phyloP scores from a whole-genome alignment of 257 asterid species.

The Sherardia arvensis region DNA sequence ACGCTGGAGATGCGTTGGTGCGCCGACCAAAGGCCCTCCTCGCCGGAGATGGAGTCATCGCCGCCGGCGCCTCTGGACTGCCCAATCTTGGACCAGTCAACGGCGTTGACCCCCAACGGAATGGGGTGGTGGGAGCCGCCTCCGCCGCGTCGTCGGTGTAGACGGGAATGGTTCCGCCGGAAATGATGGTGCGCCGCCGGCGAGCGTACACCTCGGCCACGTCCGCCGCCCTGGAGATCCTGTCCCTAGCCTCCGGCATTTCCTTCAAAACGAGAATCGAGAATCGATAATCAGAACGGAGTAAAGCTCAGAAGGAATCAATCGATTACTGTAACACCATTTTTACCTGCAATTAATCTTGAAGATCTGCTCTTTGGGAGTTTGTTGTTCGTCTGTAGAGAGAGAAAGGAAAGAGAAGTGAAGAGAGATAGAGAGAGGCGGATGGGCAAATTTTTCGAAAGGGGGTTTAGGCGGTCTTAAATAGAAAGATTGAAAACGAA shows the following conservation, averaged over 20 bases:
- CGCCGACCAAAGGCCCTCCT: conserved; percentile 28
- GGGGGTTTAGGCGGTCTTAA: conserved; percentile 45
- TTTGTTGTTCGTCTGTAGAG: background rate
- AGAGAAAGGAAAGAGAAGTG: background rate
- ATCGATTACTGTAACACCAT: background rate
- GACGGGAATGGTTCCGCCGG: conserved; percentile 12
- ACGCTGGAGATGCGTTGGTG: conserved; percentile 27
- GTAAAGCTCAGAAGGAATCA: background rate
- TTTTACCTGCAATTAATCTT: conserved; percentile 13
- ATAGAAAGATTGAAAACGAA: conserved; percentile 2
- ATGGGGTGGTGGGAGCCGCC: conserved; percentile 22
- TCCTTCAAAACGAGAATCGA: conserved; percentile 15
- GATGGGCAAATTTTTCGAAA: conserved; percentile 40
- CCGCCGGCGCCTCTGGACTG: conserved; percentile 24
- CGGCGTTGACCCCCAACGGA: conserved; percentile 31
- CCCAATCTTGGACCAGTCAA: conserved; percentile 32
- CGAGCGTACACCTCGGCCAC: conserved; percentile 21
- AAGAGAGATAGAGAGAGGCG: conserved; percentile 28
- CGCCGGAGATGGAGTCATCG: conserved; percentile 27
- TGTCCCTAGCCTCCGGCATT: conserved; percentile 59
- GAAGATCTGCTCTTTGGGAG: conserved; percentile 2
- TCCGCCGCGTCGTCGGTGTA: conserved; percentile 27
- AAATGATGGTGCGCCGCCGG: conserved; percentile 19
- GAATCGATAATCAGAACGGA: background rate
- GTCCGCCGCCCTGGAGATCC: conserved; percentile 38